A percentile compares a stretch with the other conserved stretches of the same genome.
These are phyloP conservation scores for Oryza coarctata DNA, from an alignment of 176 grass and related monocot genomes.

Conservation along the genomic window DNA sequence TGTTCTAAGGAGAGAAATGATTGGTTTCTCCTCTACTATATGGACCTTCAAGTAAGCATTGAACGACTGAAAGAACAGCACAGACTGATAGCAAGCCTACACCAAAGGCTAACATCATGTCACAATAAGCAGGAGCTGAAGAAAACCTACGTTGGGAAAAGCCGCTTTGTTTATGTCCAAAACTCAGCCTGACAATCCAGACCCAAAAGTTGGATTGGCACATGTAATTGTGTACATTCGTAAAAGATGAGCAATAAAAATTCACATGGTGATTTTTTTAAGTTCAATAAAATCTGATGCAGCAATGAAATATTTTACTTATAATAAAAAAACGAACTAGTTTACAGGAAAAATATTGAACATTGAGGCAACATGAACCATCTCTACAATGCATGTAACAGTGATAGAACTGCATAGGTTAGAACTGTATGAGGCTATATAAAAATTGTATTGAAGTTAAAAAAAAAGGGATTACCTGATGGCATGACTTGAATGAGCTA, in stretches of 20 bases:
- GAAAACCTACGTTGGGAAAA: background rate
- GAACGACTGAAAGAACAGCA: background rate
- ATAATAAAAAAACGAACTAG: slow-evolving; percentile 29
- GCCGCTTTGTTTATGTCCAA: background rate
- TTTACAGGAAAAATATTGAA: slow-evolving; percentile 19
- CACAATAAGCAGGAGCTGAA: slow-evolving; percentile 1
- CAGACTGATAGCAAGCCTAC: background rate
- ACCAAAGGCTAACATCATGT: background rate
- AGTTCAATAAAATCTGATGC: background rate
- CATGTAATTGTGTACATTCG: no score
- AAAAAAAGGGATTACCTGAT: slow-evolving; percentile 40
- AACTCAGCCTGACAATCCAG: background rate
- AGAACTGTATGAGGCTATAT: slow-evolving; percentile 20
- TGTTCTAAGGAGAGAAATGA: background rate
- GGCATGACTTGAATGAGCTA: slow-evolving; percentile 13
- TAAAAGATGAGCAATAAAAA: background rate
- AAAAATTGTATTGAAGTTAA: background rate
- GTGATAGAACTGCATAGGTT: background rate
- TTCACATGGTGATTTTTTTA: background rate
- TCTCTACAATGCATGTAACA: slow-evolving; percentile 5
- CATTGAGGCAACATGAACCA: slow-evolving; percentile 4
- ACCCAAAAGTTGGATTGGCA: background rate
- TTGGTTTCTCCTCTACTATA: background rate
- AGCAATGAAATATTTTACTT: background rate
- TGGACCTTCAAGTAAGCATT: background rate